Evolutionary conservation across 345 rosid genomes (phyloP).

Genomic region (Chamaenerion angustifolium): DNA sequence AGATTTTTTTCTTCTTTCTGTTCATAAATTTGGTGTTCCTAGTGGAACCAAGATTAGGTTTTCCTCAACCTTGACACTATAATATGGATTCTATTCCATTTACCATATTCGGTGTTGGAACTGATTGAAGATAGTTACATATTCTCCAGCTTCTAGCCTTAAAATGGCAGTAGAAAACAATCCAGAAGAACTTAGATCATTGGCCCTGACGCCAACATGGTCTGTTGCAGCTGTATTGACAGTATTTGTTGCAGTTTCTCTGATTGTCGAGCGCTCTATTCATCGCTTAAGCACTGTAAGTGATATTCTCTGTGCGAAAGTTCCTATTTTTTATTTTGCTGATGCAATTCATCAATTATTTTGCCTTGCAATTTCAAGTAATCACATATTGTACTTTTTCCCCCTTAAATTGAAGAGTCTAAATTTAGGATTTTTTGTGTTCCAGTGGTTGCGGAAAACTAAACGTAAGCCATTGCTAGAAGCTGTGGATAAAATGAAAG

Average conservation of each 20-base stretch:
- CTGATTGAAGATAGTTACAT: too few relatives aligned
- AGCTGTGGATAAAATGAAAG: conserved; percentile 92
- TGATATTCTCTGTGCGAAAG: background rate
- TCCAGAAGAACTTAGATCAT: conserved; percentile 40
- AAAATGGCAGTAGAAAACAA: conserved; percentile 7
- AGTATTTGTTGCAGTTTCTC: conserved; percentile 63
- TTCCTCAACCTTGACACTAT: too few relatives aligned
- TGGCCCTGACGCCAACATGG: conserved; percentile 91
- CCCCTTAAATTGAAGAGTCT: too few relatives aligned
- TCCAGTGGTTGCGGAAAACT: conserved; percentile 71
- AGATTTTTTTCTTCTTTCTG: too few relatives aligned
- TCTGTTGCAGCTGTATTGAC: conserved; percentile 90
- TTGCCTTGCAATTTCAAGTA: too few relatives aligned
- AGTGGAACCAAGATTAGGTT: too few relatives aligned
- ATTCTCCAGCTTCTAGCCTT: too few relatives aligned
- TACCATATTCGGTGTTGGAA: too few relatives aligned
- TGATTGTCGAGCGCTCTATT: conserved; percentile 75
- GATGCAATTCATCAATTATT: too few relatives aligned
- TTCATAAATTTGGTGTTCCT: too few relatives aligned
- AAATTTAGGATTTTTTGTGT: conserved; percentile 6
- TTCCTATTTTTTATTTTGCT: background rate
- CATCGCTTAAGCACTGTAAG: conserved; percentile 66
- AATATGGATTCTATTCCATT: too few relatives aligned
- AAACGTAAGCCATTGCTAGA: conserved; percentile 69
- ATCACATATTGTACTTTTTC: too few relatives aligned